These are phyloP conservation scores for Neurospora sp. DNA, from an alignment of 495 filamentous ascomycete genomes.

Conservation along the genomic window DNA sequence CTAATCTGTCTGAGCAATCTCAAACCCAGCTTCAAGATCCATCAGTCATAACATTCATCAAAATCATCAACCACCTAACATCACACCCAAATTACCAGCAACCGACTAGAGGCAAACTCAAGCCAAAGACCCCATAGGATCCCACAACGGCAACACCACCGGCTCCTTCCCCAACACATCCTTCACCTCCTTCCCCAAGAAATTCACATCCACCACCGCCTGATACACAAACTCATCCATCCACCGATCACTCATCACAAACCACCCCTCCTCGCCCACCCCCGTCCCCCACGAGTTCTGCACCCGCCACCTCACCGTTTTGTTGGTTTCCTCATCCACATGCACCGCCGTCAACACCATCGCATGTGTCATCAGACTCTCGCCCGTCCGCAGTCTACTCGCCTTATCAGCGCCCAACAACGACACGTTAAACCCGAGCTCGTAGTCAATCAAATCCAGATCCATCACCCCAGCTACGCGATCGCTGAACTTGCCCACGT, in stretches of 20 bases:
- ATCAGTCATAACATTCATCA: neutral
- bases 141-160: slow-evolving; percentile 67
- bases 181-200: slow-evolving; percentile 52
- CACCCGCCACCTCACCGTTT: slow-evolving; percentile 66
- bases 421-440: slow-evolving; percentile 65
- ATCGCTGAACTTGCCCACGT: slow-evolving; percentile 75
- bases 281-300: slow-evolving; percentile 72
- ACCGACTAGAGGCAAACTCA: slow-evolving; percentile 17
- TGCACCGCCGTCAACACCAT: slow-evolving; percentile 87
- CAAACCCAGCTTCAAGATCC: neutral
- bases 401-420: slow-evolving; percentile 61
- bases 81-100: neutral
- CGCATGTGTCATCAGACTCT: slow-evolving; percentile 76
- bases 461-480: slow-evolving; percentile 63
- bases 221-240: slow-evolving; percentile 82
- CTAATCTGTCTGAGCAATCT: neutral
- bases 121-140: slow-evolving; percentile 79
- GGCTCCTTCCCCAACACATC: slow-evolving; percentile 60
- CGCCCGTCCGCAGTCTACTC: slow-evolving; percentile 55
- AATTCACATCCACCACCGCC: slow-evolving; percentile 63
- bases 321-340: slow-evolving; percentile 47
- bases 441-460: slow-evolving; percentile 56
- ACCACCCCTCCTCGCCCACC: slow-evolving; percentile 64
- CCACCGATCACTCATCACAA: slow-evolving; percentile 80
- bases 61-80: neutral